phyloP scores from a whole-genome alignment of 768 basidiomycete species.

The Mycena indigotica region DNA sequence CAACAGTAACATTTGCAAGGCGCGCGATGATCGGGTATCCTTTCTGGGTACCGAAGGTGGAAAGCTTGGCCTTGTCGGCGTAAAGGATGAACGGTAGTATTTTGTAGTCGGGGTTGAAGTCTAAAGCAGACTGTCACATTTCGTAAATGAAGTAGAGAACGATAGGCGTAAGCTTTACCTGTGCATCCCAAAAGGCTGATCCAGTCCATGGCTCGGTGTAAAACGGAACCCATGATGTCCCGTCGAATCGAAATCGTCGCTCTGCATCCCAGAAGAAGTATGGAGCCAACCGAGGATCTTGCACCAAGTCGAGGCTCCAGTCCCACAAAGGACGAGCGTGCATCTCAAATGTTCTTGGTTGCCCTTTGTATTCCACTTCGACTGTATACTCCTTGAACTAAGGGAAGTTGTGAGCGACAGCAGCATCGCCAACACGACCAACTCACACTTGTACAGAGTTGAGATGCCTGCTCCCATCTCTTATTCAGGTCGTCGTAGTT shows the following conservation, averaged over 20 bases:
- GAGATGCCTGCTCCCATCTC: background rate
- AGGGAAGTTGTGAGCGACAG: background rate
- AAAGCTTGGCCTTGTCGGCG: constrained; percentile 43
- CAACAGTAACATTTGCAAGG: constrained; percentile 34
- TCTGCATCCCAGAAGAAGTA: constrained; percentile 6
- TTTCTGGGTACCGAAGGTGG: constrained; percentile 39
- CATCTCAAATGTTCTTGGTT: background rate
- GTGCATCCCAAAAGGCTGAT: constrained; percentile 38
- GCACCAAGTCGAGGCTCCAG: background rate
- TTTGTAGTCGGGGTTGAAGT: constrained; percentile 23
- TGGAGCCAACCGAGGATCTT: background rate
- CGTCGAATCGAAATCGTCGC: constrained; percentile 23
- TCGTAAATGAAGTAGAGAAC: background rate
- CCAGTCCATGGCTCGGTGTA: constrained; percentile 29
- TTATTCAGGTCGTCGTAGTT: background rate
- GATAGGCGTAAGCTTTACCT: constrained; percentile 29
- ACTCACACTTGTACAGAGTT: background rate
- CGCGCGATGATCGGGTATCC: constrained; percentile 40
- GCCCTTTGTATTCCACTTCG: constrained; percentile 2
- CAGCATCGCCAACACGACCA: background rate
- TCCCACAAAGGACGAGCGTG: constrained; percentile 7
- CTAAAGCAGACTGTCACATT: constrained; percentile 23
- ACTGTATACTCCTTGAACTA: constrained; percentile 1
- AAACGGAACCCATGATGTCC: constrained; percentile 31
- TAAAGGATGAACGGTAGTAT: constrained; percentile 39